Conservation (phyloP, 2,329 filamentous ascomycete species). For the Cladosporium sp. region DNA sequence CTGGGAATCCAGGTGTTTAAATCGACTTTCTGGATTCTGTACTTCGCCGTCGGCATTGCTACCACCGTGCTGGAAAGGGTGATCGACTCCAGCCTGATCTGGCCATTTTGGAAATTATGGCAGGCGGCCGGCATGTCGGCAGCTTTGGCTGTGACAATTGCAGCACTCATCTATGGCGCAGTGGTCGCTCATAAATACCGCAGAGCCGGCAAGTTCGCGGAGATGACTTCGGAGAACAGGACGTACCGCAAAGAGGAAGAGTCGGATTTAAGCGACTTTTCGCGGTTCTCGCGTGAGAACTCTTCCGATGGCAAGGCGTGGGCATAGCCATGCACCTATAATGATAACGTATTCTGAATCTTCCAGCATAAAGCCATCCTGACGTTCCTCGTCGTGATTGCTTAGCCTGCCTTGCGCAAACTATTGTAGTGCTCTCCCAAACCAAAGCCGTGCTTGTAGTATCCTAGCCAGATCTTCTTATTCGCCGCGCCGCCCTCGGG, state of each 20-base stretch:
- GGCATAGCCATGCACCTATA: background rate
- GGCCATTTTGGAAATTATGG: slow-evolving; percentile 4
- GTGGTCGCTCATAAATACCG: slow-evolving; percentile 5
- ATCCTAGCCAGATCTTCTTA: slow-evolving; percentile 80
- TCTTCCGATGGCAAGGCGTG: background rate
- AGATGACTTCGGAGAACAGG: background rate
- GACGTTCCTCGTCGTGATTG: background rate
- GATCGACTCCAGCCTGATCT: slow-evolving; percentile 2
- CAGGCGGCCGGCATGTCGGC: slow-evolving; percentile 2
- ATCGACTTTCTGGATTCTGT: slow-evolving; percentile 16
- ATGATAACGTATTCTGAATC: background rate
- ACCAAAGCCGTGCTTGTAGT: slow-evolving; percentile 90
- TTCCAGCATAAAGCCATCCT: no score
- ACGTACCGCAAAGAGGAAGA: slow-evolving; percentile 1
- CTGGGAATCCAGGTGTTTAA: slow-evolving; percentile 19
- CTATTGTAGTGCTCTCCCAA: slow-evolving; percentile 98
- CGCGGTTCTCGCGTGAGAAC: background rate
- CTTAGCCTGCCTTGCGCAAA: slow-evolving; percentile 43
- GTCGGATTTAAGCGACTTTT: background rate
- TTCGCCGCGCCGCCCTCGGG: slow-evolving; percentile 43
- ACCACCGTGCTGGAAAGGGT: background rate
- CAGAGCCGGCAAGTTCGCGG: background rate
- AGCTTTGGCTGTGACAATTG: background rate
- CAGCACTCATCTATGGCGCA: background rate
- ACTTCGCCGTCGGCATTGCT: slow-evolving; percentile 12